Evolutionary conservation across 2,329 filamentous ascomycete genomes (phyloP).

Genomic region (Bipolaris oryzae): DNA sequence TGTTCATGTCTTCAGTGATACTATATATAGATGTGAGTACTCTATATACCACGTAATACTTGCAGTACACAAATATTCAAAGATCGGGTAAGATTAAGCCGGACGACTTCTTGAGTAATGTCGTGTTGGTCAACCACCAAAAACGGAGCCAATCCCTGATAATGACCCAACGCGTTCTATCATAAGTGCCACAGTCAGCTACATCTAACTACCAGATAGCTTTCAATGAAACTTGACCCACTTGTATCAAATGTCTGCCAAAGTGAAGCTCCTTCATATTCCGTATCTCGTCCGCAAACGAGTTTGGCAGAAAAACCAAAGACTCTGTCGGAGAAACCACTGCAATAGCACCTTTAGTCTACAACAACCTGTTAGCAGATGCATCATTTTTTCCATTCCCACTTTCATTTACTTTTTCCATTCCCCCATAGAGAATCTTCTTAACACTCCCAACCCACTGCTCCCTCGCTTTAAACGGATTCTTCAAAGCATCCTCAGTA

Average conservation of each 20-base stretch:
- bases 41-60: neutral
- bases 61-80: neutral
- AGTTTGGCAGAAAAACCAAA: neutral
- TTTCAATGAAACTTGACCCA: neutral
- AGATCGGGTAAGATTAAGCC: neutral
- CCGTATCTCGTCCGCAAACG: neutral
- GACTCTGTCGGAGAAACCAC: neutral
- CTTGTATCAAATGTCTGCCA: neutral
- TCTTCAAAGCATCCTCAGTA: neutral
- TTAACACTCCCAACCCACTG: neutral
- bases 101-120: neutral
- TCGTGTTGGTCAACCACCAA: neutral
- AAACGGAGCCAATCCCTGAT: neutral
- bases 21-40: neutral
- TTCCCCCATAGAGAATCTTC: neutral
- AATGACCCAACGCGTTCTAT: neutral
- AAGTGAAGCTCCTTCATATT: neutral
- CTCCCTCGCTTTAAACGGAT: neutral
- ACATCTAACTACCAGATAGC: neutral
- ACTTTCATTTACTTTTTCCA: neutral
- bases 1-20: neutral
- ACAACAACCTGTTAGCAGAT: neutral
- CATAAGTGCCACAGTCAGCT: too few relatives aligned
- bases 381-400: neutral
- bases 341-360: neutral